Conservation (phyloP, 805 yeast species). For the Sugiyamaella americana region DNA sequence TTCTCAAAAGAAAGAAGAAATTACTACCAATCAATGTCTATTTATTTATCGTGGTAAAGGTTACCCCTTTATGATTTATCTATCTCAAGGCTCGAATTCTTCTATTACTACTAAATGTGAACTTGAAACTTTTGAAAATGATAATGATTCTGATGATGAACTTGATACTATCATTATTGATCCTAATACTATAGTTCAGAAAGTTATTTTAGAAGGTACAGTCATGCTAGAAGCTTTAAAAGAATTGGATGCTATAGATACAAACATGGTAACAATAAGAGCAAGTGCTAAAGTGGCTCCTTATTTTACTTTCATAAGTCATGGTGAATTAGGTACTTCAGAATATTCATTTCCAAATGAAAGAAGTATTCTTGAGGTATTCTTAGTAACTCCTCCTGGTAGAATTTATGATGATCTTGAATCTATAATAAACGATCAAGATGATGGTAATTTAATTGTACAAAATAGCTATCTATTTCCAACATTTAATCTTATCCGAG, state of each 20-base stretch:
- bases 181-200: constrained; percentile 40
- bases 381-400: constrained; percentile 36
- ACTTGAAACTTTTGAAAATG: constrained; percentile 37
- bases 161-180: constrained; percentile 38
- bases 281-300: constrained; percentile 32
- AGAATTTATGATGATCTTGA: not conserved
- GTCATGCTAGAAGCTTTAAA: constrained; percentile 48
- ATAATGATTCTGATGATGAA: constrained; percentile 26
- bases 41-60: constrained; percentile 46
- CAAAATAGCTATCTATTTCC: constrained; percentile 41
- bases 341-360: constrained; percentile 62
- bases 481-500: constrained; percentile 42
- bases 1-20: not conserved
- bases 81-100: constrained; percentile 43
- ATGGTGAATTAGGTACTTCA: constrained; percentile 68
- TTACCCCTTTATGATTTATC: constrained; percentile 48
- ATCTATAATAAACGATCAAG: not conserved
- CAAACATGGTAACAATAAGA: constrained; percentile 40
- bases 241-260: constrained; percentile 50
- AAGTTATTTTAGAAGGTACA: constrained; percentile 48
- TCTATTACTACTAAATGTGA: constrained; percentile 50
- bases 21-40: constrained; percentile 27
- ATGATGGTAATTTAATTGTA: constrained; percentile 23
- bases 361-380: constrained; percentile 53
- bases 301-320: constrained; percentile 53